Evolutionary conservation across 2,329 filamentous ascomycete species (phyloP).

Genomic region (Trichoderma breve): DNA sequence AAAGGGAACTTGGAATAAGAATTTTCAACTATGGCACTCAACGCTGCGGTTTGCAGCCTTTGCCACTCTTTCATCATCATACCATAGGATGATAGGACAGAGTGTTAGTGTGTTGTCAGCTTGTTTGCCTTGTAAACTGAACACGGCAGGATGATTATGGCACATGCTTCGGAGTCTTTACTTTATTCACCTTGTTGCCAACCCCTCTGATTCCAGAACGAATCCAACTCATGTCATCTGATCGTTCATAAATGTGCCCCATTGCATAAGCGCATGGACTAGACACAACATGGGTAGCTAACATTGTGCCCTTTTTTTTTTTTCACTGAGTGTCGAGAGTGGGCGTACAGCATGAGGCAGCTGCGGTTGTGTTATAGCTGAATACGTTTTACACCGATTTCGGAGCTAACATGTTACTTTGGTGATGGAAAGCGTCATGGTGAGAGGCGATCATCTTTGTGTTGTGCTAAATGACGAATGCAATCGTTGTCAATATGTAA

Average conservation of each 20-base stretch:
- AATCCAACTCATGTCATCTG: background rate
- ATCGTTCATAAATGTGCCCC: background rate
- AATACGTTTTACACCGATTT: background rate
- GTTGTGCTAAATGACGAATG: background rate
- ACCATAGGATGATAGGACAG: too few species aligned
- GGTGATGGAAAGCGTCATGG: background rate
- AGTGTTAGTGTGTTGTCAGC: background rate
- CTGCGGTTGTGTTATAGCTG: background rate
- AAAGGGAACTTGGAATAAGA: background rate
- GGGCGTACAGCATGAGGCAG: slow-evolving; percentile 1
- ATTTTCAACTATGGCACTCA: background rate
- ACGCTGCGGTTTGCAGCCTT: background rate
- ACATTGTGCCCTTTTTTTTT: background rate
- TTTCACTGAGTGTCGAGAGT: background rate
- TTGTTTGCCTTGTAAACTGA: background rate
- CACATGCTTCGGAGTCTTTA: background rate
- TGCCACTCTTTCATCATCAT: background rate
- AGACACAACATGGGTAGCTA: background rate
- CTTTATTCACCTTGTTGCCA: too few species aligned
- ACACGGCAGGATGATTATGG: background rate
- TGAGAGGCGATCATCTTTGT: background rate
- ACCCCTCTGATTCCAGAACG: background rate
- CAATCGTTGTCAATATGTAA: background rate
- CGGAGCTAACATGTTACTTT: background rate
- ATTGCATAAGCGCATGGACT: background rate